Percentiles rank a stretch among this genome's conserved stretches.
Evolutionary conservation across 2,329 filamentous ascomycete genomes (phyloP).

Genomic region (Penicillium sp.): DNA sequence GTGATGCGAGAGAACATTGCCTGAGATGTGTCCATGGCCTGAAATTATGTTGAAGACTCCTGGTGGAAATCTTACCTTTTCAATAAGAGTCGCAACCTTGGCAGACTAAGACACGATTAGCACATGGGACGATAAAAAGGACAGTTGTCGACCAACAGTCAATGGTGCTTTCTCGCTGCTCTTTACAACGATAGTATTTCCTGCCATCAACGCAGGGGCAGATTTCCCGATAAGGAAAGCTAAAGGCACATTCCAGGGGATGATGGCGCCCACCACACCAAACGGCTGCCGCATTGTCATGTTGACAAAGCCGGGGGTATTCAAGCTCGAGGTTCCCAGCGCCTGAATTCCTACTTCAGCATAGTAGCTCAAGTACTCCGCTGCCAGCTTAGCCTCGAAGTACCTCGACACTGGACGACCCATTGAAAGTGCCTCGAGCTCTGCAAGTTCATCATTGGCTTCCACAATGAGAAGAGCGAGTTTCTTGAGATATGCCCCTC

Average conservation of each 20-base stretch:
- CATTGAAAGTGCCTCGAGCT: slow-evolving; percentile 36
- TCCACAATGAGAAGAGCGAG: slow-evolving; percentile 27
- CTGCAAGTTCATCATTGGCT: slow-evolving; percentile 26
- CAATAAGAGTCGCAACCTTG: slow-evolving; percentile 47
- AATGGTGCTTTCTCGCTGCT: slow-evolving; percentile 66
- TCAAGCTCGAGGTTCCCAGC: slow-evolving; percentile 20
- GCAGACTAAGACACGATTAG: background rate
- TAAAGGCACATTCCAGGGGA: slow-evolving; percentile 56
- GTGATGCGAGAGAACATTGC: slow-evolving; percentile 63
- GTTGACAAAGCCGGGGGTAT: slow-evolving; percentile 18
- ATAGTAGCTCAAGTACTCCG: slow-evolving; percentile 22
- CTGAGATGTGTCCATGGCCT: slow-evolving; percentile 73
- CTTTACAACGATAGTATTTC: slow-evolving; percentile 65
- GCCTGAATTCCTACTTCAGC: slow-evolving; percentile 21
- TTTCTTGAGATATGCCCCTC: slow-evolving; percentile 30
- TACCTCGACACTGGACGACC: slow-evolving; percentile 29
- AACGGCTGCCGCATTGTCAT: slow-evolving; percentile 32
- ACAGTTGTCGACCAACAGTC: slow-evolving; percentile 44
- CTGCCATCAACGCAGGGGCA: slow-evolving; percentile 64
- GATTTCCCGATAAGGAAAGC: slow-evolving; percentile 68
- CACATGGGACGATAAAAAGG: background rate
- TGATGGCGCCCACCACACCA: slow-evolving; percentile 49
- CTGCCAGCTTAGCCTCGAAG: slow-evolving; percentile 16
- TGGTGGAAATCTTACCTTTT: slow-evolving; percentile 61
- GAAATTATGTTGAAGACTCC: slow-evolving; percentile 64